Conservation (phyloP, 1,139 yeast species). For the Geotrichum klebahnii region DNA sequence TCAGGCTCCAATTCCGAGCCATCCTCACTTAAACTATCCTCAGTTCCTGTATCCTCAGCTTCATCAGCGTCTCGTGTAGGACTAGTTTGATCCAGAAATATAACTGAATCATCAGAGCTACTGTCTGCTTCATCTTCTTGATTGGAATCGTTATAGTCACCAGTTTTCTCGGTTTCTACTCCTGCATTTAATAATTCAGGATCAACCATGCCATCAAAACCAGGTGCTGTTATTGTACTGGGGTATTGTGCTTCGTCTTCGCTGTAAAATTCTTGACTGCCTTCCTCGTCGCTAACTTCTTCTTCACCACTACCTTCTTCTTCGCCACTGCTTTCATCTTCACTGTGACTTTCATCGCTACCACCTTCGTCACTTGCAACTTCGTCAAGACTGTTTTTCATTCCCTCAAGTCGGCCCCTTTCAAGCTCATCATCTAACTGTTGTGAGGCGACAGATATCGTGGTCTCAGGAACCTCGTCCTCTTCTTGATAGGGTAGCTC, state of each 20-base stretch:
- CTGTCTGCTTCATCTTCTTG: not conserved
- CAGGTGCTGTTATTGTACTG: not conserved
- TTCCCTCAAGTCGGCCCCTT: not conserved
- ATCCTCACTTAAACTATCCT: constrained; percentile 5
- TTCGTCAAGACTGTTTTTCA: no score
- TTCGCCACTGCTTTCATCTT: constrained; percentile 11
- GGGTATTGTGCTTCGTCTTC: no score
- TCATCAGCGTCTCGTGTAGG: constrained; percentile 16
- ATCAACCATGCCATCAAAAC: constrained; percentile 8
- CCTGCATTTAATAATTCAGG: not conserved
- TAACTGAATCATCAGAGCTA: constrained; percentile 1
- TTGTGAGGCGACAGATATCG: not conserved
- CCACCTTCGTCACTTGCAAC: not conserved
- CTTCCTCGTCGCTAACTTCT: not conserved
- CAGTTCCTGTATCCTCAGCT: constrained; percentile 7
- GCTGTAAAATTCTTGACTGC: no score
- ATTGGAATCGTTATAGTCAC: not conserved
- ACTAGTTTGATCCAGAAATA: constrained; percentile 1
- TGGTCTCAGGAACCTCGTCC: no score
- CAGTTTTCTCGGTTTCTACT: no score
- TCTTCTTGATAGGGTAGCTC: not conserved
- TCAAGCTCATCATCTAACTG: not conserved
- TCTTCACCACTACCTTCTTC: constrained; percentile 17
- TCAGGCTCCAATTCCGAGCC: constrained; percentile 24
- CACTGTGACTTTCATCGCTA: not conserved